Evolutionary conservation across 768 basidiomycete genomes (phyloP), one percentile per base, ranked within the genome.

Genomic region (Pisolithus orientalis): DNA sequence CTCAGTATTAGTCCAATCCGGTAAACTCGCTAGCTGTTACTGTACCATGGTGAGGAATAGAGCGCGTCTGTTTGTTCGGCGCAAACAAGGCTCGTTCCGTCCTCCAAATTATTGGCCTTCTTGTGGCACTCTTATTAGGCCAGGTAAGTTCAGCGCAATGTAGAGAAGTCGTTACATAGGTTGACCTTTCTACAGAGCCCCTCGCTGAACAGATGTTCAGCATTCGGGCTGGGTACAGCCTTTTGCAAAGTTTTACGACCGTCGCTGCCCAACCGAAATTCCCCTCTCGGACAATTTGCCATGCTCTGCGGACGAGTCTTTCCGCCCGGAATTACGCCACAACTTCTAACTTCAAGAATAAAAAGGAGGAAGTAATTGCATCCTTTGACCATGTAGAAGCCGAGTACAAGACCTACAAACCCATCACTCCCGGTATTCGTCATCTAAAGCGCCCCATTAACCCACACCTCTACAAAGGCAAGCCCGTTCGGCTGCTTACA

Each of bases 351-450:
- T 44, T 44, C 43, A 44, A 27, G 21, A 44, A 28, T 25, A 44
- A 28, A 32, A 61, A 62, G 50, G 56, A 59, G 25, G 66, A 74
- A 25, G 59, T 67, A 37, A 67, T 66, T 46, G 55, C 63, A 16
- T 66, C 66, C 2, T 69, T 67, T 40, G 63, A 70, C 44, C 50
- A 55, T 76, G 83, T 50, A 75, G 76, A 44, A 45, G 69, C 76
- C 43, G 72, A 85, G 50, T 92, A 84, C 77, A 94, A 94, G 72
- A 91, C 85, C 21, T 94, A 90, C 73, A 92, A 94, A 63, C 92
- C 93, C 60, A 75, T 92, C 51, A 83, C 90, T 0, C 92, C 92
- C 1, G 82, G 86, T 58, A 78, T 93, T 34, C 91, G 95, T 38
- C 93, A 96, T 66, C 80, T 94, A 42, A 79, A 81, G 31, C 82